Base-by-base conservation (phyloP, 768 basidiomycete genomes). In the Gloeopeniophorella convolvens region DNA sequence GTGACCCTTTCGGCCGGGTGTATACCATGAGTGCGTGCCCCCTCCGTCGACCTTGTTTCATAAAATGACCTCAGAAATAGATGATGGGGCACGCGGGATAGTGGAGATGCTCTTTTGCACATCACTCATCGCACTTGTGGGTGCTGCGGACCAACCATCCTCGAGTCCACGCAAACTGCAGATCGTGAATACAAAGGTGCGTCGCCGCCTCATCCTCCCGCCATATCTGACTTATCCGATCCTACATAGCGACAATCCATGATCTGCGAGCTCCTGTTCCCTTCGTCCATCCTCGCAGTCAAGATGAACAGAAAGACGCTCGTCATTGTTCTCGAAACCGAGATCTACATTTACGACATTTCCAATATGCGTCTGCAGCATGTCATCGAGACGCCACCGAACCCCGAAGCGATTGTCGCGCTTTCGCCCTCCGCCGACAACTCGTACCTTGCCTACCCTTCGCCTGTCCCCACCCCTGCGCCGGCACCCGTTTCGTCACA, bases 61-160 rank as follows among this genome's bases (percentile, higher is more conserved):
- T 23, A 33, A 20, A 36, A 10, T 26, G 50, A 48, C 7, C 35
- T 37, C 26, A 30, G n/a, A 33, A 16, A 45, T 27, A 91, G 95
- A 87, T 60, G 93, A 97, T 51, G 94, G 95, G 7, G 90, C 95
- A 2, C 79, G 89, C 15, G 92, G 93, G 20, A 96, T 96, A 55
- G 95, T 97, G 13, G 96, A 99, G 69, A 99, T 99, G 96, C 75
- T 99, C 51, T 99, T 99, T 72, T 97, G 94, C 70, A 99, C 96
- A 5, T 96, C 93, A 18, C 79, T 99, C 55, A 91, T 99, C 40
- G 96, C 96, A 1, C 77, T 99, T 27, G 96, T 98, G 18, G 96
- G 96, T 7, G 91, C 92, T 3, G 92, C 92, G 12, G 93, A 96
- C 70, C 86, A 91, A 40, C 89, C 92, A 1, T 78, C 83, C 45